Conservation (phyloP, 163 green algal species). For the Volvox carteri region DNA sequence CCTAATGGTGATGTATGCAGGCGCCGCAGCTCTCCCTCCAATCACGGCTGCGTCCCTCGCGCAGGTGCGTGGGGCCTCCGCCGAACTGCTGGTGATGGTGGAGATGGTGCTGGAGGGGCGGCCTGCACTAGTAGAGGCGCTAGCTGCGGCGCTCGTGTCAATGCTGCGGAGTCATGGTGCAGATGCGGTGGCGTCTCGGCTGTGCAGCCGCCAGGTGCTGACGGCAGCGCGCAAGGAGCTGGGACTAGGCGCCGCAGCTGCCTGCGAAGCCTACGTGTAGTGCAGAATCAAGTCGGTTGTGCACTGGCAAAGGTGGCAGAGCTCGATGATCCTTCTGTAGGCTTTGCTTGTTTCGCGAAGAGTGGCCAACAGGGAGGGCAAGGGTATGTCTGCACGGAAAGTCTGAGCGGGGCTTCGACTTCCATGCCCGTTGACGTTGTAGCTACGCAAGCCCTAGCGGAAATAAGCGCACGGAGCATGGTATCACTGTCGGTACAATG, state of each 20-base stretch:
- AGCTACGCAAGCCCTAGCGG: no score
- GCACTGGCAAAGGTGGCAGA: no score
- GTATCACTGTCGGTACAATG: no score
- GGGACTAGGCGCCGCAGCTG: neutral
- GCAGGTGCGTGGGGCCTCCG: conserved; percentile 26
- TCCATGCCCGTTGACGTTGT: no score
- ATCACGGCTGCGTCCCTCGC: no score
- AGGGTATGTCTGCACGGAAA: no score
- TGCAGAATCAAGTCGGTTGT: neutral
- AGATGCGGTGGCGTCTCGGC: neutral
- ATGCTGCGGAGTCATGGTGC: neutral
- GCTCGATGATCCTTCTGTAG: no score
- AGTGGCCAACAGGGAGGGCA: no score
- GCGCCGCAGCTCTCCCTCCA: neutral
- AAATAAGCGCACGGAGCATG: no score
- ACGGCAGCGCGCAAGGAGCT: conserved; percentile 21
- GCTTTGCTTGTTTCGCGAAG: no score
- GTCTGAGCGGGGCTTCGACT: no score
- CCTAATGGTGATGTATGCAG: neutral
- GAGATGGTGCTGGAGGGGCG: conserved; percentile 52
- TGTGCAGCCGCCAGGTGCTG: neutral
- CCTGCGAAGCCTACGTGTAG: conserved; percentile 35
- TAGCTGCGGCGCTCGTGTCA: neutral
- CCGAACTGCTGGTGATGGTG: conserved; percentile 46
- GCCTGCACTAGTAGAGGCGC: conserved; percentile 1